Evolutionary conservation across 2,329 filamentous ascomycete genomes (phyloP), one percentile per base, ranked within the genome.

Genomic region (Colletotrichum gloeosporioides): DNA sequence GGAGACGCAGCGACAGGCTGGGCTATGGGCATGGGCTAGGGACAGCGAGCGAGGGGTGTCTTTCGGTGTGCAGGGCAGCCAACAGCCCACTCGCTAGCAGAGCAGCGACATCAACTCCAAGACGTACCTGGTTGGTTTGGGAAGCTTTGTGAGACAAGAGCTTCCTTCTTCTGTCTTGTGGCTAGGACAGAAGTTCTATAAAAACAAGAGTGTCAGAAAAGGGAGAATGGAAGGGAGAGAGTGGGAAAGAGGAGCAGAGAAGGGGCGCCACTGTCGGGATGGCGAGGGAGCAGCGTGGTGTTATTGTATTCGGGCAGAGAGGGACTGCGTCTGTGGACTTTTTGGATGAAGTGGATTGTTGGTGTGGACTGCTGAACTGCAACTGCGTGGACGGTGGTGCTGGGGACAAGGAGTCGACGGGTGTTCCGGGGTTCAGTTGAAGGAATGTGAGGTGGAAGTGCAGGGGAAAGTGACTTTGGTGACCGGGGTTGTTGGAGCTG

Each of bases 211-310:
- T 59, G 44, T 76, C 64, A 76, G 73, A 69, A 69, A 73, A 39
- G 64, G 73, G 64, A 73, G 73, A 76, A 73, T 75, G 75, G 66
- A 71, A 75, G 71, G 72, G 75, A 77, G 75, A 70, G 44, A 74
- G 61, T 75, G 71, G 25, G 71, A 75, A 65, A 62, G 61, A 75
- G 66, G 75, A 75, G 63, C 34, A 69, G 13, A 63, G 59, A 53
- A 36, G 71, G 29, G 29, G 34, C 32, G 15, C 25, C 31, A 12
- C 6, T 5, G 49, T 16, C 39, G 31, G 29, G 44, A 64, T 25
- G 55, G 22, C 6, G 73, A 31, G 68, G 73, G 73, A 59, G 32
- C 22, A 31, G 34, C 29, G 68, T 69, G 70, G 69, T 76, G 62
- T 76, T 76, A 76, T 73, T 76, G 73, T 76, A 73, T 72, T 69